phyloP scores from a whole-genome alignment of 202 grass and related monocot species.

The Schoenoplectus tabernaemontani region DNA sequence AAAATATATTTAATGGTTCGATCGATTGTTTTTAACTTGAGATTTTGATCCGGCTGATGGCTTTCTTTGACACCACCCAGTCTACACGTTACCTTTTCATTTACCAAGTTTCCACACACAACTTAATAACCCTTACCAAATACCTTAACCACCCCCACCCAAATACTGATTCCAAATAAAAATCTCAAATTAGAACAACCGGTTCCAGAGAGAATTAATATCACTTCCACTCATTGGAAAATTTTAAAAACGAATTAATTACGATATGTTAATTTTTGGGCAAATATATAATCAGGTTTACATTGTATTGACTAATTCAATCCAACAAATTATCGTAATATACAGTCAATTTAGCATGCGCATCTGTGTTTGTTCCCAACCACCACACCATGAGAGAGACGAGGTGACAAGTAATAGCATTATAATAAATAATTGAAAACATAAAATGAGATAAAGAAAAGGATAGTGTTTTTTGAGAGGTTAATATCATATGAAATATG shows the following conservation, averaged over 20 bases:
- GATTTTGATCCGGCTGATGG: background rate
- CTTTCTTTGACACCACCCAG: background rate
- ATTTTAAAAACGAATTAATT: background rate
- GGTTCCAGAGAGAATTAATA: too few species aligned
- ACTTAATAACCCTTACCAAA: background rate
- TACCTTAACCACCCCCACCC: background rate
- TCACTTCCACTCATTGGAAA: too few species aligned
- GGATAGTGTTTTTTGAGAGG: too few species aligned
- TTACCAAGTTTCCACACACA: background rate
- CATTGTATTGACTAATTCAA: background rate
- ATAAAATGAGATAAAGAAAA: background rate
- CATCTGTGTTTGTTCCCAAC: background rate
- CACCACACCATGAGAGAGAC: background rate
- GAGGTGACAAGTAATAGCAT: background rate
- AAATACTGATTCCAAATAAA: background rate
- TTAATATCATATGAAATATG: too few species aligned
- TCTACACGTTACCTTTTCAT: background rate
- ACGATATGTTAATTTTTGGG: background rate
- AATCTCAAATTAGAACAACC: background rate
- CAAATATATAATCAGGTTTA: background rate
- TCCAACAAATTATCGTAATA: background rate
- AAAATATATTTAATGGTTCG: too few species aligned
- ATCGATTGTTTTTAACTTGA: too few species aligned
- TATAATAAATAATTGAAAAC: background rate
- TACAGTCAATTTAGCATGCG: too few species aligned